Evolutionary conservation across 1,139 yeast genomes (phyloP).

Genomic region (Pneumocystis jirovecii): DNA sequence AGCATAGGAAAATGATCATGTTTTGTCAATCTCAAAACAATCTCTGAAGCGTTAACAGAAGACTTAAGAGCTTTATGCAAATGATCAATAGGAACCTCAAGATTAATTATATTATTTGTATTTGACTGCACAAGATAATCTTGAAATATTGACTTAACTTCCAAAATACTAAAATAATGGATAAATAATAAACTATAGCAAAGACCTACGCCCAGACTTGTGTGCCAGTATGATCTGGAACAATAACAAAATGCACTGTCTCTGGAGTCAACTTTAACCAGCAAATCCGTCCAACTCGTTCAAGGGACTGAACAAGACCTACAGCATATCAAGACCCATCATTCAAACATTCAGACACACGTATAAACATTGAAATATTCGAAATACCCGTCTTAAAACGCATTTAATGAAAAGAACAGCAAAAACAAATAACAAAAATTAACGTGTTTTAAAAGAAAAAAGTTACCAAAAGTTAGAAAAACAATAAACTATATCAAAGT

Average conservation of each 20-base stretch:
- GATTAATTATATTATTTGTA: constrained; percentile 12
- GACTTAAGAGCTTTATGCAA: constrained; percentile 9
- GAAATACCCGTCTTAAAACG: constrained; percentile 9
- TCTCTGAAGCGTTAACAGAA: constrained; percentile 8
- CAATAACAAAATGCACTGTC: constrained; percentile 10
- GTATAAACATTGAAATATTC: constrained; percentile 7
- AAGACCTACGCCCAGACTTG: constrained; percentile 13
- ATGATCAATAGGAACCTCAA: constrained; percentile 10
- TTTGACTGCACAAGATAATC: constrained; percentile 10
- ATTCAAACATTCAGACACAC: background rate
- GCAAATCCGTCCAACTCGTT: constrained; percentile 6
- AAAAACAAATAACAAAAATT: constrained; percentile 1
- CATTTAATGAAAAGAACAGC: constrained; percentile 1
- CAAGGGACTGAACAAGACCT: constrained; percentile 20
- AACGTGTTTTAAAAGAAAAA: background rate
- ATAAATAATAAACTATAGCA: too few relatives aligned
- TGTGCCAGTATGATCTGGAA: constrained; percentile 8
- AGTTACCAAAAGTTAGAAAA: background rate
- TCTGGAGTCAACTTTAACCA: constrained; percentile 11
- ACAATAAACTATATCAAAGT: too few relatives aligned
- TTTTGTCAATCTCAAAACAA: constrained; percentile 11
- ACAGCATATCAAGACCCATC: background rate
- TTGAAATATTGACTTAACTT: constrained; percentile 5
- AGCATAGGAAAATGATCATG: constrained; percentile 11
- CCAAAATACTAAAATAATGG: background rate